phyloP scores from a whole-genome alignment of 2,329 filamentous ascomycete species.

The Furcasterigmium furcatum region DNA sequence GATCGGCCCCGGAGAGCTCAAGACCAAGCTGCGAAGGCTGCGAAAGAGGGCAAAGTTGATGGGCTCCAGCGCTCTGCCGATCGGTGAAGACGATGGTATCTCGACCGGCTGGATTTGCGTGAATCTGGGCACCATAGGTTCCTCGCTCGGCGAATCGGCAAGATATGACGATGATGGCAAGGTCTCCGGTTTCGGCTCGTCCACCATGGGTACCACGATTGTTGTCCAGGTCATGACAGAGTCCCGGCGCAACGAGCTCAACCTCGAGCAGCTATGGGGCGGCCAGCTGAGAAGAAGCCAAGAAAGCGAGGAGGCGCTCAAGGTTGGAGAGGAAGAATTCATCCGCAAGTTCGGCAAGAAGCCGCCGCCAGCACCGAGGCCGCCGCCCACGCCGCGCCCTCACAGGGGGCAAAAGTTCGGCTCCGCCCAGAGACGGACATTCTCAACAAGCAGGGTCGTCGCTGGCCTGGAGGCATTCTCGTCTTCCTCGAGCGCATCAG shows the following conservation, averaged over 20 bases:
- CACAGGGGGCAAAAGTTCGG: not conserved
- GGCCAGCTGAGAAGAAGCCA: constrained; percentile 30
- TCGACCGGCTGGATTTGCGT: constrained; percentile 96
- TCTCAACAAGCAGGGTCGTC: constrained; percentile 24
- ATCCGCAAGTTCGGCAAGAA: constrained; percentile 10
- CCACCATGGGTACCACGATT: constrained; percentile 45
- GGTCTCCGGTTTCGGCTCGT: constrained; percentile 74
- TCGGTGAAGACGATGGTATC: constrained; percentile 76
- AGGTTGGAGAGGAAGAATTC: constrained; percentile 17
- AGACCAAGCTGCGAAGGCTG: constrained; percentile 78
- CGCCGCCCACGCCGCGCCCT: not conserved
- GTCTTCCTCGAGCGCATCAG: not conserved
- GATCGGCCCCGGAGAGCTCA: constrained; percentile 85
- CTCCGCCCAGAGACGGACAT: constrained; percentile 27
- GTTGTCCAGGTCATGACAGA: constrained; percentile 59
- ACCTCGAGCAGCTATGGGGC: constrained; percentile 51
- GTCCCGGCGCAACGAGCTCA: constrained; percentile 46
- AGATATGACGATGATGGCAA: constrained; percentile 46
- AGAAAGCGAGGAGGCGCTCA: constrained; percentile 4
- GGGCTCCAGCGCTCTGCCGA: constrained; percentile 64
- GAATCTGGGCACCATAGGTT: constrained; percentile 72
- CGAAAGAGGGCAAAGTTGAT: constrained; percentile 78
- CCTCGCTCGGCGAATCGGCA: constrained; percentile 40
- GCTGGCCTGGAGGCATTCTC: constrained; percentile 1
- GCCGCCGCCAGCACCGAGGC: not conserved